Evolutionary conservation across 2,329 filamentous ascomycete species (phyloP).

Genomic region (Penicillium occitanis): DNA sequence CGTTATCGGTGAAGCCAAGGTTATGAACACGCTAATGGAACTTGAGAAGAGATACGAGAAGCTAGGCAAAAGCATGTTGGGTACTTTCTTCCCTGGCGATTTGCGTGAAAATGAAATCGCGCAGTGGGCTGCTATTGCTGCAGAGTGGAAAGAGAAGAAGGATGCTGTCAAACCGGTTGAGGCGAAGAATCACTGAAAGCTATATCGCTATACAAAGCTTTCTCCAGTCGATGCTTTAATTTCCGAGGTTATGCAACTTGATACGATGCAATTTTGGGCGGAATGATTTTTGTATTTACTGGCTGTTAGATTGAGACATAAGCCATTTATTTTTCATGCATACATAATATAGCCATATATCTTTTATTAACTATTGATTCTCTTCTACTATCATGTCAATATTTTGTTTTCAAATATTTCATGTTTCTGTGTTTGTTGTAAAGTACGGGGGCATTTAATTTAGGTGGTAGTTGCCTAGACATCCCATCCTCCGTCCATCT

Average conservation of each 20-base stretch:
- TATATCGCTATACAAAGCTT: no score
- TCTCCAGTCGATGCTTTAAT: neutral
- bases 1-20: slow-evolving; percentile 32
- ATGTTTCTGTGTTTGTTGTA: neutral
- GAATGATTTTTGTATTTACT: neutral
- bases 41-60: slow-evolving; percentile 33
- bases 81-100: slow-evolving; percentile 33
- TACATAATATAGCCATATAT: neutral
- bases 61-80: slow-evolving; percentile 33
- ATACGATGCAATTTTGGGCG: neutral
- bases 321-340: neutral
- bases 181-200: neutral
- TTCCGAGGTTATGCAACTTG: neutral
- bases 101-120: slow-evolving; percentile 23
- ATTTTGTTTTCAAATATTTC: neutral
- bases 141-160: slow-evolving; percentile 19
- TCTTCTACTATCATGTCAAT: neutral
- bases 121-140: slow-evolving; percentile 22
- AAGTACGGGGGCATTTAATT: neutral
- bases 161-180: neutral
- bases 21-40: slow-evolving; percentile 34
- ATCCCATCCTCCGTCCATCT: neutral
- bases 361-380: neutral
- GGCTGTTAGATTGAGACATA: neutral
- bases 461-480: neutral